A percentile compares a stretch with the other conserved stretches of the same genome.
Evolutionary conservation across 2,329 filamentous ascomycete species (phyloP).

Genomic region (Talaromyces funiculosus): DNA sequence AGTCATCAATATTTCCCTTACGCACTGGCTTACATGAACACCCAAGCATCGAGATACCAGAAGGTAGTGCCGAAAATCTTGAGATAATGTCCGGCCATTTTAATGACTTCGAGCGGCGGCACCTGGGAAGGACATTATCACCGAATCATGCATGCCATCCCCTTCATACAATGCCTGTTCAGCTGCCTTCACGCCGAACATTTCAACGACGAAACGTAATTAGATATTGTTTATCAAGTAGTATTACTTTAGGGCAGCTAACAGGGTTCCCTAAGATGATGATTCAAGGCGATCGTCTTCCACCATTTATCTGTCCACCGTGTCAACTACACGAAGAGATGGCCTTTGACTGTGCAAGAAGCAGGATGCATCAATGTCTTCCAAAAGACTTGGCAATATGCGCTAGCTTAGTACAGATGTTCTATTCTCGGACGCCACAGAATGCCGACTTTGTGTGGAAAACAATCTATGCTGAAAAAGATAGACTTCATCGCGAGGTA

Average conservation of each 20-base stretch:
- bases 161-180: not conserved
- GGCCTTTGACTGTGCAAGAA: conserved; percentile 4
- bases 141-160: not conserved
- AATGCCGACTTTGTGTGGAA: conserved; percentile 10
- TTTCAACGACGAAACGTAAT: conserved; percentile 6
- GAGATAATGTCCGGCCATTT: not conserved
- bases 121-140: not conserved
- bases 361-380: conserved; percentile 8
- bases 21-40: not conserved
- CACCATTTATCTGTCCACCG: conserved; percentile 11
- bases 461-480: conserved; percentile 11
- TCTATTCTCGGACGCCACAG: conserved; percentile 4
- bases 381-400: conserved; percentile 11
- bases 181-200: not conserved
- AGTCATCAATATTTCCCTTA: not conserved
- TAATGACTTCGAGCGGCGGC: not conserved
- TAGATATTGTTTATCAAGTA: conserved; percentile 5
- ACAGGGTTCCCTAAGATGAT: conserved; percentile 10
- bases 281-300: conserved; percentile 8
- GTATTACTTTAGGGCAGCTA: conserved; percentile 7
- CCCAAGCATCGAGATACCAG: not conserved
- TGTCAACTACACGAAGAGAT: conserved; percentile 8
- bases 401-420: conserved; percentile 9
- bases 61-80: not conserved
- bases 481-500: conserved; percentile 8